Conservation (phyloP, 257 asterid species). For the Leptodermis oblonga region DNA sequence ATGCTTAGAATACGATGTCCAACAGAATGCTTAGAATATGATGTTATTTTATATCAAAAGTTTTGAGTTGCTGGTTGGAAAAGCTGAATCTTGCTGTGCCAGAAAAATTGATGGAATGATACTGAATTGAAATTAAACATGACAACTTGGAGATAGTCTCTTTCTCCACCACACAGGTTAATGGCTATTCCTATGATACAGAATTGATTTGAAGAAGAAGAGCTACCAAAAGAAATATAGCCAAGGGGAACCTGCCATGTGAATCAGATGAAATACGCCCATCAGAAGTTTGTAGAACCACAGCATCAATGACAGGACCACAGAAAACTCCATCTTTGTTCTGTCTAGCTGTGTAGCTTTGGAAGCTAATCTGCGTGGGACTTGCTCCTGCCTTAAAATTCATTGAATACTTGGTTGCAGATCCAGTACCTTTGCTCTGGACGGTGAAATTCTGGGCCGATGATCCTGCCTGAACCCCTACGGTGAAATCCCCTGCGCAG, state of each 20-base stretch:
- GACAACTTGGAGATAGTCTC: not conserved
- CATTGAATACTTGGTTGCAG: slow-evolving; percentile 37
- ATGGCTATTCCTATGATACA: not conserved
- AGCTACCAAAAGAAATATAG: slow-evolving; percentile 25
- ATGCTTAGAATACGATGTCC: too few species aligned
- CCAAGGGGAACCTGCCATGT: slow-evolving; percentile 6
- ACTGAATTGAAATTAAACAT: not conserved
- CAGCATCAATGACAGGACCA: slow-evolving; percentile 57
- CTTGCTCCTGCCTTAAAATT: slow-evolving; percentile 36
- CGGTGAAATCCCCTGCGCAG: slow-evolving; percentile 43
- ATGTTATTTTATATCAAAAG: too few species aligned
- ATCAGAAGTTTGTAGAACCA: slow-evolving; percentile 30
- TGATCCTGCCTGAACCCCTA: slow-evolving; percentile 53
- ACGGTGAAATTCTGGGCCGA: slow-evolving; percentile 42
- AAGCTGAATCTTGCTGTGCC: too few species aligned
- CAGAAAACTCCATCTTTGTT: slow-evolving; percentile 43
- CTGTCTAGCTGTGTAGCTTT: slow-evolving; percentile 36
- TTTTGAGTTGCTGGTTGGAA: too few species aligned
- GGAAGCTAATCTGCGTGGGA: slow-evolving; percentile 43
- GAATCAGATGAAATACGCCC: slow-evolving; percentile 15
- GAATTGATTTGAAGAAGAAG: slow-evolving; percentile 13
- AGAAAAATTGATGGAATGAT: too few species aligned
- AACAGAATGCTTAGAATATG: not conserved
- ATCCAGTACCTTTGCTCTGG: slow-evolving; percentile 50
- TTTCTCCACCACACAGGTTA: not conserved